A percentile compares a stretch with the other conserved stretches of the same genome.
Conservation (phyloP, 179 eudicot species). For the Spergularia azorica region DNA sequence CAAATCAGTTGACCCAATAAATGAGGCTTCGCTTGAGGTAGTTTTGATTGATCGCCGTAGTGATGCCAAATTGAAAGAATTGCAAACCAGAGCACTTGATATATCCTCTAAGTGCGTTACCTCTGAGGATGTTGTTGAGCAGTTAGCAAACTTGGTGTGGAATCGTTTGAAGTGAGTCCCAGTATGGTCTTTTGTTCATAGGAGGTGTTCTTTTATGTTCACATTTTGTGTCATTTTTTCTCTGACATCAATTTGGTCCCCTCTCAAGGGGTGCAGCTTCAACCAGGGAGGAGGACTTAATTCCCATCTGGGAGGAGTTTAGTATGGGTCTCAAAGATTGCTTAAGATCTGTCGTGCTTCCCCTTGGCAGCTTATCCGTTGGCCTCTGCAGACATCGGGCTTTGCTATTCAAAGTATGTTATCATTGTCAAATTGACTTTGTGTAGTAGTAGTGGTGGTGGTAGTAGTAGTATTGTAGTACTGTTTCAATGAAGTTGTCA, state of each 20-base stretch:
- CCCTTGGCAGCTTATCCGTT: constrained; percentile 78
- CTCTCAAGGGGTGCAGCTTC: constrained; percentile 67
- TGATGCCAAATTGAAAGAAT: constrained; percentile 76
- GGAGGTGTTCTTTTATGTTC: background rate
- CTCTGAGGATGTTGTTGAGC: constrained; percentile 73
- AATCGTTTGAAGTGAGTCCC: constrained; percentile 78
- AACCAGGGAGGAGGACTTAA: constrained; percentile 60
- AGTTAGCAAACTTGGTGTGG: constrained; percentile 78
- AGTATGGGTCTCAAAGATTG: constrained; percentile 65
- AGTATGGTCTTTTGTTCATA: constrained; percentile 8
- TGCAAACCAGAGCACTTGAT: constrained; percentile 54
- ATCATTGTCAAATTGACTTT: constrained; percentile 15
- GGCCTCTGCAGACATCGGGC: constrained; percentile 97
- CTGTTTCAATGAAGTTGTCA: constrained; percentile 5
- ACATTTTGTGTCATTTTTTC: constrained; percentile 13
- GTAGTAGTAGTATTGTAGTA: no score
- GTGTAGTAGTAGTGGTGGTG: background rate
- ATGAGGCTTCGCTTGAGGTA: constrained; percentile 65
- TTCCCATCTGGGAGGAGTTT: constrained; percentile 71
- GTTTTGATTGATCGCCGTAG: constrained; percentile 63
- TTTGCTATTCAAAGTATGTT: constrained; percentile 81
- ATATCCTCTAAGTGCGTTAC: constrained; percentile 59
- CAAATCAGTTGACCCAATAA: constrained; percentile 61
- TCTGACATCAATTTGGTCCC: constrained; percentile 37
- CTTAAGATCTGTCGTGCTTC: constrained; percentile 81